Percentiles rank a stretch among this genome's conserved stretches.
Conservation (phyloP, 139 green algal species). For the Coelastrella sp. region DNA sequence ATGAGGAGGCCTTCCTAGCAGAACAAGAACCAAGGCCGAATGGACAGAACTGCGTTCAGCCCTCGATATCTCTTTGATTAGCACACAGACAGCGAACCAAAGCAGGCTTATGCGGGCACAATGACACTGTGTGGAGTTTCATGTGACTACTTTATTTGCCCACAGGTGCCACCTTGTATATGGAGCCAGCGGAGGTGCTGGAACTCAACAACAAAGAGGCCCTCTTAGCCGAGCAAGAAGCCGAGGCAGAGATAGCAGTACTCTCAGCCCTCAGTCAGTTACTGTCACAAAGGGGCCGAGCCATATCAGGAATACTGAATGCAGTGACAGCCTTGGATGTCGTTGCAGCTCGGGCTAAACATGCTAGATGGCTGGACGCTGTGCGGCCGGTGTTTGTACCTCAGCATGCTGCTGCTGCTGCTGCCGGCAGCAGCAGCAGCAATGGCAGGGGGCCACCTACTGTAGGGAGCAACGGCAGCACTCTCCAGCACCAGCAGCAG, state of each 20-base stretch:
- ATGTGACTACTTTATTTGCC: not conserved
- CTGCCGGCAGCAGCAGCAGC: constrained; percentile 20
- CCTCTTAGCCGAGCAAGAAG: constrained; percentile 70
- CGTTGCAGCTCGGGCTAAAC: constrained; percentile 66
- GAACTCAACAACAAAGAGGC: constrained; percentile 87
- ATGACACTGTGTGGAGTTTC: not conserved
- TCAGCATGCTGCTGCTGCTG: constrained; percentile 2
- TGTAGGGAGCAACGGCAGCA: not conserved
- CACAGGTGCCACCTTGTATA: constrained; percentile 87
- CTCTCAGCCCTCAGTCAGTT: constrained; percentile 7
- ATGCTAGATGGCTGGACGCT: constrained; percentile 73
- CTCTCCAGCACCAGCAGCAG: constrained; percentile 3
- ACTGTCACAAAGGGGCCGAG: constrained; percentile 33
- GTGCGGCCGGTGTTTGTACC: constrained; percentile 50
- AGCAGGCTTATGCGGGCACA: no score
- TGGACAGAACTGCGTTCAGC: no score
- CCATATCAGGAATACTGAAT: constrained; percentile 42
- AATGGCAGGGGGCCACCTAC: not conserved
- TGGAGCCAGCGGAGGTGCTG: constrained; percentile 83
- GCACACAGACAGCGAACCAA: no score
- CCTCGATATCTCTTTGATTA: no score
- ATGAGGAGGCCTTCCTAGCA: no score
- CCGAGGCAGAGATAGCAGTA: constrained; percentile 65
- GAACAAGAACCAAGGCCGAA: no score
- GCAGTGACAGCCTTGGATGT: constrained; percentile 77